Evolutionary conservation across 139 green algal species (phyloP).

Genomic region (Chlorella sp.): DNA sequence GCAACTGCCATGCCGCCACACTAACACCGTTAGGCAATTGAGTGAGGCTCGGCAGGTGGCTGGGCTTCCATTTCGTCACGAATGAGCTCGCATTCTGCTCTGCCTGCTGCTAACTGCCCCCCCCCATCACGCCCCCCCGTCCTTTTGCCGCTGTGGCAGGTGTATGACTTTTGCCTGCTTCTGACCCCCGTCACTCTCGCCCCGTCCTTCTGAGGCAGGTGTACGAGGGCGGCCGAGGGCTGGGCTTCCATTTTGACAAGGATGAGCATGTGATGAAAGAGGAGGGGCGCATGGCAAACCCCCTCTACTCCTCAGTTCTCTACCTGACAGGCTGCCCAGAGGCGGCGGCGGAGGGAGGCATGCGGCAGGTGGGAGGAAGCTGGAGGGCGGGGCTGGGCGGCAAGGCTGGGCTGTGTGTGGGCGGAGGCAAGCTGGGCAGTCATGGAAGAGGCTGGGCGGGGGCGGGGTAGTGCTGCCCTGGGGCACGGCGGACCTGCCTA

Average conservation of each 20-base stretch:
- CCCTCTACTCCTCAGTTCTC: conserved; percentile 65
- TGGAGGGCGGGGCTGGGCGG: background rate
- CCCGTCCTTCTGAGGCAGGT: conserved; percentile 30
- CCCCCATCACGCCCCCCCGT: background rate
- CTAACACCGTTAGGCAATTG: too few relatives aligned
- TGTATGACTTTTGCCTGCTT: conserved; percentile 43
- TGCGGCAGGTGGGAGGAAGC: background rate
- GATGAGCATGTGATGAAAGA: conserved; percentile 65
- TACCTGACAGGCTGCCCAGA: conserved; percentile 61
- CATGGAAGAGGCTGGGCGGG: too few relatives aligned
- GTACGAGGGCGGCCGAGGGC: conserved; percentile 66
- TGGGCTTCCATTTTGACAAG: conserved; percentile 83
- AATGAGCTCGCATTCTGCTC: background rate
- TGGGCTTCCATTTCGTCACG: too few relatives aligned
- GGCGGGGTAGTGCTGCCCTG: too few relatives aligned
- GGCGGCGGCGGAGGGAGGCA: background rate
- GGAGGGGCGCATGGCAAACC: conserved; percentile 56
- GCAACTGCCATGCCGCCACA: too few relatives aligned
- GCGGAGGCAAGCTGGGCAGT: too few relatives aligned
- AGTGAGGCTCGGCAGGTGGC: too few relatives aligned
- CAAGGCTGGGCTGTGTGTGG: too few relatives aligned
- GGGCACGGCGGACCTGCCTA: too few relatives aligned
- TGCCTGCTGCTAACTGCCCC: background rate
- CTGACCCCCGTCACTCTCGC: background rate
- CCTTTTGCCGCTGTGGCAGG: background rate